Base-by-base conservation (phyloP, 2,329 filamentous ascomycete species). In the Plectosphaerella sp. region DNA sequence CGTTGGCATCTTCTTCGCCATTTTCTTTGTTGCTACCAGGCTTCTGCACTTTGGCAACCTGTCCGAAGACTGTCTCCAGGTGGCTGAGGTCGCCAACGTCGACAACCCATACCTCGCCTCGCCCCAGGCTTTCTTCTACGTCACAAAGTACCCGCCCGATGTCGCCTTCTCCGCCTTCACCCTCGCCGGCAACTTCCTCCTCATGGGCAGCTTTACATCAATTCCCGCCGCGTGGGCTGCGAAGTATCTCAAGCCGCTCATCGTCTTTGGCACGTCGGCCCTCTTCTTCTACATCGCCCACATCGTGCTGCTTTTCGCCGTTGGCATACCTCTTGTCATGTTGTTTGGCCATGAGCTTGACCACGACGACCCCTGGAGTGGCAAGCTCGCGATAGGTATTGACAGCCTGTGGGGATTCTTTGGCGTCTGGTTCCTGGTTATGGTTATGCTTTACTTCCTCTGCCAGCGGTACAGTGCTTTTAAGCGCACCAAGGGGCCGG, bases 141-240 rank as follows among this genome's bases (percentile, higher is more conserved):
- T 75, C 43, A 60, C 69, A 56, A 76, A 76, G 58, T 76, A 76
- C 47, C 73, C 74, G 0, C 74, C 74, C 5, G 74, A 77, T 54
- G 64, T 76, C 4, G 72, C 72, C 4, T 76, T 73, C 54, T 73
- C 71, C 65, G 62, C 71, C 4, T 70, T 68, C 36, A 71, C 71
- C 11, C 62, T 76, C 45, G 67, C 68, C 0, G 66, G 56, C 5
- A 75, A 70, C 54, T 59, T 76, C 0, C 54, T 72, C 3, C 60
- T 76, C 0, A 65, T 77, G 0, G 69, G 68, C 1, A 16, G 65
- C 1, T 71, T 77, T 6, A 61, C 61, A 1, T 57, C 61, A 0
- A 47, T 74, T 1, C 72, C 74, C 1, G 50, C 57, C 0, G 37
- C 35, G 2, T 25, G 70, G 4, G 64, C 67, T 0, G 52, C 43